Evolutionary conservation across 305 asterid genomes (phyloP).

Genomic region (Salvia sclarea): DNA sequence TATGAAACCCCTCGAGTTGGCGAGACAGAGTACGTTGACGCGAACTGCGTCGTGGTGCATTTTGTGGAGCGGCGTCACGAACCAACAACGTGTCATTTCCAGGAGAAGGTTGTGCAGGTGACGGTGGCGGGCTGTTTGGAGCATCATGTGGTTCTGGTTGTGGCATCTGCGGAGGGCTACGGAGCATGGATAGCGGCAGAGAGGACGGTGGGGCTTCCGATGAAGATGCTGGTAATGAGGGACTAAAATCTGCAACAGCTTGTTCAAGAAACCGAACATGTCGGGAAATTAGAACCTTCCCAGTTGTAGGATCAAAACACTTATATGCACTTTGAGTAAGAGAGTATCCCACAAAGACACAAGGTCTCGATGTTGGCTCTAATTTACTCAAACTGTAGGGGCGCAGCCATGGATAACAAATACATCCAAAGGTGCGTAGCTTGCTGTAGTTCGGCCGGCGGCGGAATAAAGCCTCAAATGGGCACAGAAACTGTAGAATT

Average conservation of each 20-base stretch:
- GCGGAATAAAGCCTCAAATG: conserved; percentile 5
- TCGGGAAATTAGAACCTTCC: not conserved
- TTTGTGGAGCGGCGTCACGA: too few species aligned
- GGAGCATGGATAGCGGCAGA: too few species aligned
- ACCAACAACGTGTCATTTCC: too few species aligned
- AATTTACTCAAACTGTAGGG: not conserved
- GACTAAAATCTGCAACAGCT: not conserved
- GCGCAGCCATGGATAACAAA: not conserved
- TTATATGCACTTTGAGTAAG: not conserved
- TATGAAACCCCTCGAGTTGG: not conserved
- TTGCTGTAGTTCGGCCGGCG: not conserved
- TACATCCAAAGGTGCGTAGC: not conserved
- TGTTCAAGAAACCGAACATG: not conserved
- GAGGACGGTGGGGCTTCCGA: too few species aligned
- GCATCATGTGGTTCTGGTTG: too few species aligned
- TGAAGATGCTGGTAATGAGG: too few species aligned
- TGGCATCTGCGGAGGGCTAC: too few species aligned
- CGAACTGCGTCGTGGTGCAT: too few species aligned
- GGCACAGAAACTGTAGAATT: not conserved
- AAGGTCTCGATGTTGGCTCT: not conserved
- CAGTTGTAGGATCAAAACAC: not conserved
- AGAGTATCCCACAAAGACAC: not conserved
- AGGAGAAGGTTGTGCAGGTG: too few species aligned
- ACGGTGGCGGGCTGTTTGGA: too few species aligned
- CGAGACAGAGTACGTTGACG: not conserved